Percentiles rank a stretch among this genome's conserved stretches.
phyloP scores from a whole-genome alignment of 495 filamentous ascomycete genomes.

The Hyaloscypha hepaticicola region DNA sequence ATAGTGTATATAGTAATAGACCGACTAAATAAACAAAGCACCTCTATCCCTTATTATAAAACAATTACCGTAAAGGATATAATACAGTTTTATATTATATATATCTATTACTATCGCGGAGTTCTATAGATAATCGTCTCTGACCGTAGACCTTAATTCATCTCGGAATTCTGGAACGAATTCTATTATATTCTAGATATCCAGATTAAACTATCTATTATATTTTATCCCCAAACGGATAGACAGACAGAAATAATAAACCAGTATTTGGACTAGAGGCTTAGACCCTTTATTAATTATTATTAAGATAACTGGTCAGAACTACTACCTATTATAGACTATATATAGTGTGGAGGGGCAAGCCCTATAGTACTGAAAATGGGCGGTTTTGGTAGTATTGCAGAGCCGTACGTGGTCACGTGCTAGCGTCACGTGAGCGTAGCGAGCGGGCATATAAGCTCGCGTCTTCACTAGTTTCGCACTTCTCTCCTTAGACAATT shows the following conservation, averaged over 20 bases:
- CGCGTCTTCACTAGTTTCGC: too few species aligned
- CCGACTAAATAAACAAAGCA: not conserved
- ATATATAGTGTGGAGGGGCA: too few species aligned
- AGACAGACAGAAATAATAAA: slow-evolving; percentile 34
- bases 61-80: slow-evolving; percentile 10
- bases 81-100: slow-evolving; percentile 10
- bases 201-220: slow-evolving; percentile 28
- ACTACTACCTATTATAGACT: slow-evolving; percentile 27
- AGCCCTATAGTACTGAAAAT: too few species aligned
- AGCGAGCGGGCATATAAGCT: too few species aligned
- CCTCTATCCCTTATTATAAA: slow-evolving; percentile 9
- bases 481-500: too few species aligned
- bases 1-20: slow-evolving; percentile 11
- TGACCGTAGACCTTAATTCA: slow-evolving; percentile 26
- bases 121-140: slow-evolving; percentile 21
- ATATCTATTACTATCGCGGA: slow-evolving; percentile 18
- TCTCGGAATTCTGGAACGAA: slow-evolving; percentile 24
- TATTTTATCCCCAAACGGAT: slow-evolving; percentile 35
- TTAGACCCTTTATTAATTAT: slow-evolving; percentile 34
- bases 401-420: too few species aligned
- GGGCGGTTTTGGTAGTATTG: too few species aligned
- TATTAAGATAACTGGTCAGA: slow-evolving; percentile 34
- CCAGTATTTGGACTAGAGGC: slow-evolving; percentile 28
- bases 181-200: slow-evolving; percentile 22
- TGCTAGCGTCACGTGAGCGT: too few species aligned